Evolutionary conservation across 2,329 filamentous ascomycete genomes (phyloP).

Genomic region (Fusarium fujikuroi): DNA sequence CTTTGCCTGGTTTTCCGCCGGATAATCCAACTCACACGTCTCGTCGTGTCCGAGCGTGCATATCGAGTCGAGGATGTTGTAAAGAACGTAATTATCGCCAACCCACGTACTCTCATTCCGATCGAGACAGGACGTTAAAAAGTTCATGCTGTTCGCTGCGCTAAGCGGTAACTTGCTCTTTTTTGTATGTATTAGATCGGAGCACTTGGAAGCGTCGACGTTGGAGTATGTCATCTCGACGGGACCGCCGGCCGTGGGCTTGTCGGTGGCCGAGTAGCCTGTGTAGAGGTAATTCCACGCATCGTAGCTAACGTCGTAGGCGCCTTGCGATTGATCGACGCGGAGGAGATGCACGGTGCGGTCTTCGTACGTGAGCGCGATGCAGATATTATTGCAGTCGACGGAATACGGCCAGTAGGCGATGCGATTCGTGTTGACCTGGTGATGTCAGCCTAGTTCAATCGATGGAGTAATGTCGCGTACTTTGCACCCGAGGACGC

Average conservation of each 20-base stretch:
- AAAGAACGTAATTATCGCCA: constrained; percentile 58
- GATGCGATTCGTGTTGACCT: constrained; percentile 66
- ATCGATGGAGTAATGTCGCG: neutral
- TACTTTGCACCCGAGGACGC: constrained; percentile 68
- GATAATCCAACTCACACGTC: constrained; percentile 57
- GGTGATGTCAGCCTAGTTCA: neutral
- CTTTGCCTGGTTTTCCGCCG: constrained; percentile 55
- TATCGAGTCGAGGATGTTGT: constrained; percentile 62
- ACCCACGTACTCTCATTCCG: constrained; percentile 56
- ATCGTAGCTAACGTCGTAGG: constrained; percentile 69
- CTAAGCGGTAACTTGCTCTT: constrained; percentile 54
- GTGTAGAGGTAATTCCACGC: constrained; percentile 70
- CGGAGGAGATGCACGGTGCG: constrained; percentile 68
- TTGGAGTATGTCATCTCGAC: constrained; percentile 59
- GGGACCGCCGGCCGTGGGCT: constrained; percentile 60
- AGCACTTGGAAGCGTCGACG: constrained; percentile 59
- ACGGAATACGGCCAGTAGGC: constrained; percentile 69
- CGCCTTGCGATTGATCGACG: constrained; percentile 66
- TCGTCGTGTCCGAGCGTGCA: constrained; percentile 61
- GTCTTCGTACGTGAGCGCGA: constrained; percentile 60
- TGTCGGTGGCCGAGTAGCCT: constrained; percentile 57
- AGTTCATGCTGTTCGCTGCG: constrained; percentile 65
- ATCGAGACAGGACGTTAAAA: constrained; percentile 57
- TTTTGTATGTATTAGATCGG: constrained; percentile 58
- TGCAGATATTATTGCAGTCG: constrained; percentile 66